Base-by-base conservation (phyloP, 2,329 filamentous ascomycete species). In the Cordyceps javanica region DNA sequence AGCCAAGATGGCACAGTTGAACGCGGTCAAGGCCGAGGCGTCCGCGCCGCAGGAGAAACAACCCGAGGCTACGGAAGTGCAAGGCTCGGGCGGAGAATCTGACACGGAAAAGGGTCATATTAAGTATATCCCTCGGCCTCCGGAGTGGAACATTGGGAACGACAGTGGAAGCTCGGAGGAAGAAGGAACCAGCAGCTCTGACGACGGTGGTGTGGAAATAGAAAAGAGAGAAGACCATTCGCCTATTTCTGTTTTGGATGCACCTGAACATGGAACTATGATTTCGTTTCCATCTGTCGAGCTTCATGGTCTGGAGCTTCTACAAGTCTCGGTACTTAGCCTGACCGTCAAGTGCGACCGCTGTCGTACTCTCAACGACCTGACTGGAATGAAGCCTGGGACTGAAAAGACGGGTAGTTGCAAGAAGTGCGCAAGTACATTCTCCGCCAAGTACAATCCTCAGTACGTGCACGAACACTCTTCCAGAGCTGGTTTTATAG, bases 201-300 rank as follows among this genome's bases (percentile, higher is more conserved):
- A 73, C n/a, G 71, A 72, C 10, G 78, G 75, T 5, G 80, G 76
- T 30, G 78, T 67, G 2, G 63, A 68, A 25, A 62, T 78, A 8
- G 66, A 62, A 16, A 68, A 72, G 3, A 71, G 71, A 8, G 62
- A 63, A 21, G 41, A 55, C 4, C 52, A 60, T 13, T 21, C 45
- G 9, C 21, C 51, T 14, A 25, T 48, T 49, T 6, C 57, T 19
- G 55, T 10, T 9, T 61, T 23, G 54, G 69, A 72, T 49, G 66
- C 64, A n/a, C 61, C 76, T 2, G 88, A 91, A 65, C 77, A 80
- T 55, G 90, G 90, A 25, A 88, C 90, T n/a, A 83, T 89, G 55
- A 77, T 95, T 8, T 90, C 87, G 0, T 91, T 94, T 64, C 90
- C 91, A 0, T 85, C 81, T 26, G 75, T 94, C 59, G 89, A 93